Conservation (phyloP, 73 alveolate genomes). For the Paraurostyla sp. region DNA sequence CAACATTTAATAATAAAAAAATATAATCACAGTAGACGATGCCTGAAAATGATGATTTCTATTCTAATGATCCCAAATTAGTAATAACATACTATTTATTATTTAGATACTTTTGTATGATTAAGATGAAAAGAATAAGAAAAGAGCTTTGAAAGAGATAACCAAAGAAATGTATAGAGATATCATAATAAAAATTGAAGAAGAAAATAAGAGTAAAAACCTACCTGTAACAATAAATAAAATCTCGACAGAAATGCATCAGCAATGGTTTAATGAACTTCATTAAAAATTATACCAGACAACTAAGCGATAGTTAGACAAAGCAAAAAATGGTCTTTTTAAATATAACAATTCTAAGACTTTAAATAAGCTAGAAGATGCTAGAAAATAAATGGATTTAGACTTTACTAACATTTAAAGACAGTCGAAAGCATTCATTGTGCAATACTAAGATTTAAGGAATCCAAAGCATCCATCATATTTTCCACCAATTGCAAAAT, state of each 20-base stretch:
- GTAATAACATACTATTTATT: neutral
- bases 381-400: conserved; percentile 31
- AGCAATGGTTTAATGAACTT: conserved; percentile 9
- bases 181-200: conserved; percentile 33
- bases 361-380: conserved; percentile 37
- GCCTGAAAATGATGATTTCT: conserved; percentile 53
- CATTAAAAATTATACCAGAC: conserved; percentile 9
- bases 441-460: neutral
- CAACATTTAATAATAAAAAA: neutral
- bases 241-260: conserved; percentile 7
- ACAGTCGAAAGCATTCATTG: conserved; percentile 18
- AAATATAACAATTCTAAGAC: conserved; percentile 37
- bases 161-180: conserved; percentile 43
- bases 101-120: conserved; percentile 33
- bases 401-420: neutral
- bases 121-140: conserved; percentile 39
- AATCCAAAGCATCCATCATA: neutral
- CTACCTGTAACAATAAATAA: neutral
- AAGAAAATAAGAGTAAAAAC: conserved; percentile 33
- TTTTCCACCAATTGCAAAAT: conserved; percentile 19
- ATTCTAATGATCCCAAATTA: conserved; percentile 38
- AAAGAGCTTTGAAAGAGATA: conserved; percentile 51
- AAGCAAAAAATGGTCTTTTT: conserved; percentile 25
- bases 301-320: conserved; percentile 15
- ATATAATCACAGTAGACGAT: neutral